These are phyloP conservation scores for Diplosphaera chodatii DNA, from an alignment of 139 green algal genomes.

Conservation along the genomic window DNA sequence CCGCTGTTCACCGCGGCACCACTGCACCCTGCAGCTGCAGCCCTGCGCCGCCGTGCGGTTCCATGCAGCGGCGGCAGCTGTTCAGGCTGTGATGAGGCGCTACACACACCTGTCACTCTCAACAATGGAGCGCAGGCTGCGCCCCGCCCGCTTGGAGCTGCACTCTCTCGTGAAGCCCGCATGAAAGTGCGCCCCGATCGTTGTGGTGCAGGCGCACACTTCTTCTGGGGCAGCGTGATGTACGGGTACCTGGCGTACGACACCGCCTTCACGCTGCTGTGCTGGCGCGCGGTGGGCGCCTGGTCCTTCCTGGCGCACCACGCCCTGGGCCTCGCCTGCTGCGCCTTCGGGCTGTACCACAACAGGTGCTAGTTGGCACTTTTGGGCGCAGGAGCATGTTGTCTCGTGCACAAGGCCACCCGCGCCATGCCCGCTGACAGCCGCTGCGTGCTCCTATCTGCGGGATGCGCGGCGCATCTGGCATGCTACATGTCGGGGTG, in stretches of 20 bases:
- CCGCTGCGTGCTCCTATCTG: too few species aligned
- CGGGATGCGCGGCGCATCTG: too few species aligned
- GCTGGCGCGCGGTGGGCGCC: conserved; percentile 5
- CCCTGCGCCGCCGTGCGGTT: too few species aligned
- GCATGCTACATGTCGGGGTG: too few species aligned
- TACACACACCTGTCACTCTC: too few species aligned
- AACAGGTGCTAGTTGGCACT: neutral
- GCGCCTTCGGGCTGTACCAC: conserved; percentile 25
- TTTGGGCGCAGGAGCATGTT: neutral
- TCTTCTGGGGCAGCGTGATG: conserved; percentile 16
- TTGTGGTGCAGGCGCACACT: conserved; percentile 10
- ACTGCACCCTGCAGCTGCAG: too few species aligned
- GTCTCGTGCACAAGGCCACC: neutral
- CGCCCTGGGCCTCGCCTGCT: conserved; percentile 24
- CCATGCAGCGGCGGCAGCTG: too few species aligned
- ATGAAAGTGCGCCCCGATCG: neutral
- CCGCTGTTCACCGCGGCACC: neutral
- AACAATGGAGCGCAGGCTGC: too few species aligned
- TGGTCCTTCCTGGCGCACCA: conserved; percentile 27
- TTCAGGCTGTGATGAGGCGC: too few species aligned
- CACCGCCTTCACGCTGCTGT: conserved; percentile 21
- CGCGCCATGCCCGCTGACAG: neutral
- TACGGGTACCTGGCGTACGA: conserved; percentile 30
- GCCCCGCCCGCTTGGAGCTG: too few species aligned
- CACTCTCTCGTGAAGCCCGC: too few species aligned